Conservation (phyloP, 768 basidiomycete species). For the Cantharellus anzutake region DNA sequence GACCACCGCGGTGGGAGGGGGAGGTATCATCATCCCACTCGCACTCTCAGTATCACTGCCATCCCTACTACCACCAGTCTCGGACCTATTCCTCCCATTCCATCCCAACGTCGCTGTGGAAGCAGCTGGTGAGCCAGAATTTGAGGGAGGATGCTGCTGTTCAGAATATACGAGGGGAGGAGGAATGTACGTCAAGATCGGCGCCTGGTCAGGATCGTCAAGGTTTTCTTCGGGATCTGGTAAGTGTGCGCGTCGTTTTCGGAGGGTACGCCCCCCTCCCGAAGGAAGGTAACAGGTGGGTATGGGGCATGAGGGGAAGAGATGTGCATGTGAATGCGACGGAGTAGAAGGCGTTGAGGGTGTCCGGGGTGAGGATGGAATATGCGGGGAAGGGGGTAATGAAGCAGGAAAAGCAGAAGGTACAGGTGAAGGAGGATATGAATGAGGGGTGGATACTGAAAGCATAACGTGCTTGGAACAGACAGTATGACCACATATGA, state of each 20-base stretch:
- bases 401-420: neutral
- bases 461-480: constrained; percentile 37
- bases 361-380: no score
- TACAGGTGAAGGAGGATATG: constrained; percentile 15
- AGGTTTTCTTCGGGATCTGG: neutral
- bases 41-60: no score
- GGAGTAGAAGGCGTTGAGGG: constrained; percentile 11
- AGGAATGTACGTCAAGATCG: neutral
- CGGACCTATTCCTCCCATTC: no score
- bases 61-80: no score
- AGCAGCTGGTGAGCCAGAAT: no score
- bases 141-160: neutral
- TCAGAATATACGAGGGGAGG: constrained; percentile 1
- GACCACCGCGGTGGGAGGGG: neutral
- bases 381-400: no score
- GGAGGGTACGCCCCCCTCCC: neutral
- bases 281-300: constrained; percentile 17
- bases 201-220: neutral
- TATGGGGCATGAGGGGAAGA: constrained; percentile 19
- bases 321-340: constrained; percentile 25
- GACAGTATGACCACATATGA: constrained; percentile 71
- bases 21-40: neutral
- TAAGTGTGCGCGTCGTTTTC: neutral
- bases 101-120: no score
- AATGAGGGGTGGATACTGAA: constrained; percentile 2